A percentile compares a stretch with the other conserved stretches of the same genome.
These are phyloP conservation scores for Simmondsia chinensis DNA, from an alignment of 148 eudicot species.

Conservation along the genomic window DNA sequence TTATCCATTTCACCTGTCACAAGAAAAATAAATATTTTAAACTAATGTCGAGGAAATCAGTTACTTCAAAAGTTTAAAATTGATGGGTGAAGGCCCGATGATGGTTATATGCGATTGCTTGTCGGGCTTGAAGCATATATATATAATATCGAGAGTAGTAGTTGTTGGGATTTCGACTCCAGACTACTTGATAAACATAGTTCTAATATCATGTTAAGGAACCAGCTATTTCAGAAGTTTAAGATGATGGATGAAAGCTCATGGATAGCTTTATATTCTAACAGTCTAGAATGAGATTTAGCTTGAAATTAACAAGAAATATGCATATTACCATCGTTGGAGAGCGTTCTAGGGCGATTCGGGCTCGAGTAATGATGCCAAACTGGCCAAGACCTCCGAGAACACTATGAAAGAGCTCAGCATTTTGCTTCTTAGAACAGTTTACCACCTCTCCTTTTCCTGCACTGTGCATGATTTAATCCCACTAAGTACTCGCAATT, in stretches of 20 bases:
- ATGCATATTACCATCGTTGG: slow-evolving; percentile 43
- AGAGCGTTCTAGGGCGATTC: slow-evolving; percentile 65
- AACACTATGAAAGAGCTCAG: slow-evolving; percentile 63
- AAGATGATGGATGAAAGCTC: not conserved
- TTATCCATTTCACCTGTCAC: slow-evolving; percentile 84
- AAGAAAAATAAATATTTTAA: not conserved
- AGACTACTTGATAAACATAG: no score
- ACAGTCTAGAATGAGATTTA: no score
- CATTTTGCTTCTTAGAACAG: slow-evolving; percentile 58
- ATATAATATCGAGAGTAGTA: no score
- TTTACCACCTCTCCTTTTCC: slow-evolving; percentile 63
- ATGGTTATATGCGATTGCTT: no score
- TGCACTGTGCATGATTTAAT: slow-evolving; percentile 26
- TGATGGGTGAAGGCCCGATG: no score
- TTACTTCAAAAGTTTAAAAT: no score
- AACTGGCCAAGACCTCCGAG: slow-evolving; percentile 94
- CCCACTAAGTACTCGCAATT: slow-evolving; percentile 1
- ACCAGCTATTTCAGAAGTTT: not conserved
- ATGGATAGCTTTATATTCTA: no score
- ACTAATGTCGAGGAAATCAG: not conserved
- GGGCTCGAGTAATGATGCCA: slow-evolving; percentile 73
- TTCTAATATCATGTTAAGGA: not conserved
- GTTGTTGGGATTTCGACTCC: no score
- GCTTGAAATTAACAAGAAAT: no score
- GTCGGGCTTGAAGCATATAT: no score